These are phyloP conservation scores for Colletotrichum gloeosporioides DNA, from an alignment of 2,329 filamentous ascomycete genomes.

Conservation along the genomic window DNA sequence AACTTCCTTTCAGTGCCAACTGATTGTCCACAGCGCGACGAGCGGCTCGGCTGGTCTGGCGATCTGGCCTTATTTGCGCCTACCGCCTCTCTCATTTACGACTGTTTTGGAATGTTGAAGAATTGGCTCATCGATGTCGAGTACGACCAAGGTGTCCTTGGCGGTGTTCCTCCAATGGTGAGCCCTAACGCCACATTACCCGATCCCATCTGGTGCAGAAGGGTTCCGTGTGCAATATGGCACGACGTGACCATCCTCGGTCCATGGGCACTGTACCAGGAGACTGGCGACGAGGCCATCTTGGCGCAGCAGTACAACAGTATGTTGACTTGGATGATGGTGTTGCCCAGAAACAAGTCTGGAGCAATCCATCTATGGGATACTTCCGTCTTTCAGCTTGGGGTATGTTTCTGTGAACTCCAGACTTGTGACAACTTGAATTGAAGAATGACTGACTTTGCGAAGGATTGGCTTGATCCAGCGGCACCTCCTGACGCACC, in stretches of 20 bases:
- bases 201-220: conserved; percentile 12
- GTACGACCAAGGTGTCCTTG: conserved; percentile 36
- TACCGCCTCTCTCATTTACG: conserved; percentile 5
- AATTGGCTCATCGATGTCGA: conserved; percentile 8
- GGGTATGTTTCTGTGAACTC: neutral
- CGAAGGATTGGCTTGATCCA: conserved; percentile 36
- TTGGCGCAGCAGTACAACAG: neutral
- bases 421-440: neutral
- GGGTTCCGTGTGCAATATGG: conserved; percentile 22
- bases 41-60: conserved; percentile 10
- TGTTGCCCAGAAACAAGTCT: conserved; percentile 4
- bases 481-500: conserved; percentile 32
- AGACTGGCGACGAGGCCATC: neutral
- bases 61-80: conserved; percentile 14
- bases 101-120: conserved; percentile 1
- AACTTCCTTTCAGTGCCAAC: conserved; percentile 21
- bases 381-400: neutral
- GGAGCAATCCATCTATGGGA: conserved; percentile 8
- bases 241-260: conserved; percentile 12
- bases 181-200: conserved; percentile 29
- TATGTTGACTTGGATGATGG: conserved; percentile 7
- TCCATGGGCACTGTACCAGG: conserved; percentile 12
- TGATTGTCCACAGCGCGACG: conserved; percentile 16
- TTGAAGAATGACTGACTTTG: conserved; percentile 37
- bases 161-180: conserved; percentile 36